Evolutionary conservation across 495 filamentous ascomycete genomes (phyloP).

Genomic region (Choiromyces venosus): DNA sequence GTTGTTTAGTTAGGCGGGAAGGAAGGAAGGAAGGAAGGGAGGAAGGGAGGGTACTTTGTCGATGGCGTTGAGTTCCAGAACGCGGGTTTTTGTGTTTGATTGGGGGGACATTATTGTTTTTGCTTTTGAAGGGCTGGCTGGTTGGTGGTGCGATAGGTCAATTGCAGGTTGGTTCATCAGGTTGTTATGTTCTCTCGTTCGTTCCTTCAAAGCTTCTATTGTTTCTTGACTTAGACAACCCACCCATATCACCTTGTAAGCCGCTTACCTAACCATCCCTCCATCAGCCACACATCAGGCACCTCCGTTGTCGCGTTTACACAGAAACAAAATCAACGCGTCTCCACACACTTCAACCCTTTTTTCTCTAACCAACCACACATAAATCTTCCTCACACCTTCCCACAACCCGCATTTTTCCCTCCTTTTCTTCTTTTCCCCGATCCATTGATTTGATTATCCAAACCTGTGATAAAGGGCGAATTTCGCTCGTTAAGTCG

Average conservation of each 20-base stretch:
- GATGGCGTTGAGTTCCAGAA: conserved; percentile 36
- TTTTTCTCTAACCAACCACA: conserved; percentile 3
- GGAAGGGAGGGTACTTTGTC: conserved; percentile 21
- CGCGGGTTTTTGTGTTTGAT: conserved; percentile 27
- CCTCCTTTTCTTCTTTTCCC: background rate
- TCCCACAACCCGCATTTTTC: background rate
- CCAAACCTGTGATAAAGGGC: background rate
- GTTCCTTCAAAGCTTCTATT: background rate
- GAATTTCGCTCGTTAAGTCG: background rate
- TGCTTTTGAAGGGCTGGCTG: background rate
- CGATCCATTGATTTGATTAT: background rate
- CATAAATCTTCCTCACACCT: background rate
- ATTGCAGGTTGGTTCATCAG: background rate
- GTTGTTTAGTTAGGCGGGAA: conserved; percentile 4
- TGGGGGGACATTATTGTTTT: conserved; percentile 23
- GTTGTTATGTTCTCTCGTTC: background rate
- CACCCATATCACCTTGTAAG: background rate
- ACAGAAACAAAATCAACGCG: background rate
- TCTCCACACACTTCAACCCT: background rate
- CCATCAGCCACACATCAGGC: background rate
- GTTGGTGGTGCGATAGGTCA: background rate
- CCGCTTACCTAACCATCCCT: background rate
- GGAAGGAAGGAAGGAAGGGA: background rate
- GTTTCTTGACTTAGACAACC: background rate
- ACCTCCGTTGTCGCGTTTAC: background rate